Evolutionary conservation across 1,284 basidiomycete genomes (phyloP).

Genomic region (Xerocomus minutiporus): DNA sequence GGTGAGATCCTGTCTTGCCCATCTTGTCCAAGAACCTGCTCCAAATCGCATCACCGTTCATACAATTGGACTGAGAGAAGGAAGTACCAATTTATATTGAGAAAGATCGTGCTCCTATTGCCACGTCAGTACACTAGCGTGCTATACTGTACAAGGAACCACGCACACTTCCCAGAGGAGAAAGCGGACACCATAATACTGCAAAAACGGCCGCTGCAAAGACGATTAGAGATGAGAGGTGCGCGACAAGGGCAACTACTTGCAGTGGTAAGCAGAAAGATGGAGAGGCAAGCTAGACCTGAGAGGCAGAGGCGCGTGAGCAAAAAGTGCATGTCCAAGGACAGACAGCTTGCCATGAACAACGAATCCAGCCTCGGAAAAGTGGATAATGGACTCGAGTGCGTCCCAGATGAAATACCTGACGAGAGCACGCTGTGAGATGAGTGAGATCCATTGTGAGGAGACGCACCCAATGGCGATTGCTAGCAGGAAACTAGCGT

Average conservation of each 20-base stretch:
- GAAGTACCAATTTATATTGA: constrained; percentile 69
- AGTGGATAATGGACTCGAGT: constrained; percentile 45
- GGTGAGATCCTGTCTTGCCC: constrained; percentile 56
- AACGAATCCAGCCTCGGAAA: constrained; percentile 55
- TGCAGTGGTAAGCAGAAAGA: constrained; percentile 61
- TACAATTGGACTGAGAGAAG: not conserved
- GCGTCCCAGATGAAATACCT: constrained; percentile 57
- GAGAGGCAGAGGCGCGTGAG: constrained; percentile 1
- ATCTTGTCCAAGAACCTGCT: constrained; percentile 71
- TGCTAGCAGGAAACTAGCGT: constrained; percentile 37
- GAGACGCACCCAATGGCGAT: constrained; percentile 45
- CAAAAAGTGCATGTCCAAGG: not conserved
- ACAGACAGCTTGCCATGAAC: constrained; percentile 48
- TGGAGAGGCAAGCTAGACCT: constrained; percentile 55
- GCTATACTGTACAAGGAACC: not conserved
- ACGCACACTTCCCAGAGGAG: constrained; percentile 71
- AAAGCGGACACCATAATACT: constrained; percentile 67
- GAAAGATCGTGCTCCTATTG: constrained; percentile 68
- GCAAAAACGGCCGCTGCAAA: constrained; percentile 63
- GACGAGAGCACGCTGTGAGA: constrained; percentile 2
- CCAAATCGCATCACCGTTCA: constrained; percentile 1
- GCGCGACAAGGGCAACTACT: constrained; percentile 26
- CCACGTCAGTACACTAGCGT: constrained; percentile 8
- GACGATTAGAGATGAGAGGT: constrained; percentile 5
- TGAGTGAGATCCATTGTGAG: not conserved